Base-by-base conservation (phyloP, 2,329 filamentous ascomycete species). In the Parastagonospora nodorum region DNA sequence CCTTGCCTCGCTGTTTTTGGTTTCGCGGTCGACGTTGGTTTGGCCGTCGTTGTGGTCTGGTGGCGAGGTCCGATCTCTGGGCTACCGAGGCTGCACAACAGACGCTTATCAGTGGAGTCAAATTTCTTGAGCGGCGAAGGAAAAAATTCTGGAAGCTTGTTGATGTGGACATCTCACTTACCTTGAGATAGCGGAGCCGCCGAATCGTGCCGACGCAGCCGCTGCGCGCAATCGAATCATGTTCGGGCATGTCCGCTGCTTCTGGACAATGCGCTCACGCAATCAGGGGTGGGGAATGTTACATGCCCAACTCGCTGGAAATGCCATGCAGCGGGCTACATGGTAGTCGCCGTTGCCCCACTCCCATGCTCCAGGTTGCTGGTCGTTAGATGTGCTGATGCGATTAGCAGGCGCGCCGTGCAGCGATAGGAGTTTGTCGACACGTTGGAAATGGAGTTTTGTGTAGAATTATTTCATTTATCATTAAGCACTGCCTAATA, bases 381-480 rank as follows among this genome's bases (percentile, higher is more conserved):
- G 19, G 19, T 24, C 19, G 19, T 24, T 24, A 24, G 19, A 5
- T 24, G 5, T 5, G 19, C 19, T 24, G 19, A 5, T 32, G 30
- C 30, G 30, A 32, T 32, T 32, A 32, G n/a, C 30, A 24, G 19
- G 3, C 19, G 19, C 19, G 19, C 19, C 5, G 5, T 24, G 19
- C 19, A 24, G 19, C 19, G 19, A 5, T 5, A 5, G 19, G 19
- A 24, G 19, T 24, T 24, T 24, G 19, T 24, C 5, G 19, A 24
- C 19, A 24, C 19, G 19, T 24, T 24, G 19, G 19, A 24, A 24
- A 24, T 24, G 19, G 19, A 24, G 19, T 24, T 3, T 24, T 24
- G 19, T 24, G 14, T 14, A 15, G 39, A 30, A 30, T n/a, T n/a
- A 9, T 42, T 37, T 27, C 44, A 46, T 46, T 46, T 46, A 46